phyloP scores from a whole-genome alignment of 1,284 basidiomycete species.

The Agroathelia rolfsii region DNA sequence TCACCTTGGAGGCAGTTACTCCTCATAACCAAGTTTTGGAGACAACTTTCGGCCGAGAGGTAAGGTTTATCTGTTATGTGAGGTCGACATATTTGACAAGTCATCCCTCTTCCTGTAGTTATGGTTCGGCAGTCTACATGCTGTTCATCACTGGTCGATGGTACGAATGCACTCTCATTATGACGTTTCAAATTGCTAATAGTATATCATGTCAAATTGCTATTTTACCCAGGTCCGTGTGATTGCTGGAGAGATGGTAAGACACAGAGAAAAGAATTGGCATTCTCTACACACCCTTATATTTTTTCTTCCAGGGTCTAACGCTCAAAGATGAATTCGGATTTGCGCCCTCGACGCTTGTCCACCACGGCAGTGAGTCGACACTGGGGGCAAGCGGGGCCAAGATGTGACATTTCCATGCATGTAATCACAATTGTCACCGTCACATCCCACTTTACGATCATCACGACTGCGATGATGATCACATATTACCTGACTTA shows the following conservation, averaged over 20 bases:
- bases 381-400: too few species aligned
- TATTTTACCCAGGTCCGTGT: constrained; percentile 49
- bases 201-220: constrained; percentile 17
- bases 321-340: constrained; percentile 64
- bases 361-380: constrained; percentile 47
- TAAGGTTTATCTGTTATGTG: constrained; percentile 21
- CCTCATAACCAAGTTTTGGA: constrained; percentile 64
- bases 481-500: too few species aligned
- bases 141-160: constrained; percentile 82
- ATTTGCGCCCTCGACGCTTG: constrained; percentile 72
- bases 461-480: too few species aligned
- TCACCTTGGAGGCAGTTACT: constrained; percentile 70
- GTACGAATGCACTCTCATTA: constrained; percentile 35
- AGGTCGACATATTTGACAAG: constrained; percentile 10
- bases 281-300: constrained; percentile 4
- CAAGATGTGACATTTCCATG: too few species aligned
- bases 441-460: too few species aligned
- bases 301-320: constrained; percentile 37
- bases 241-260: constrained; percentile 68
- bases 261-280: constrained; percentile 14
- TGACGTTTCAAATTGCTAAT: constrained; percentile 27
- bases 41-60: constrained; percentile 76
- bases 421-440: too few species aligned
- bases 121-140: constrained; percentile 81
- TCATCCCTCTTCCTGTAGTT: constrained; percentile 41